These are phyloP conservation scores for Reticulascus tulasneorum DNA, from an alignment of 2,329 filamentous ascomycete species.

Conservation along the genomic window DNA sequence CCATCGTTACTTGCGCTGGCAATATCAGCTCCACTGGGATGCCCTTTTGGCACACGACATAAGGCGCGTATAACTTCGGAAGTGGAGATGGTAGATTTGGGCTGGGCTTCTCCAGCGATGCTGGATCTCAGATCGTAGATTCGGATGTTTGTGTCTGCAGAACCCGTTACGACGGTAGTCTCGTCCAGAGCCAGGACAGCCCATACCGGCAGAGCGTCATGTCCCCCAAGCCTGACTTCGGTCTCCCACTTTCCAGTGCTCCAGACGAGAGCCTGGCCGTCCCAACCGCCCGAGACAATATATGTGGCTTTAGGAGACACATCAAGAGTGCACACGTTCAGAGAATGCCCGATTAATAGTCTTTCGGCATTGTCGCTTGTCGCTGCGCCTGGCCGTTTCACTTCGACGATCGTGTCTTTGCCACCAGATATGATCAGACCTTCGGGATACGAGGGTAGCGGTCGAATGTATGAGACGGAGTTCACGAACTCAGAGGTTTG, in stretches of 20 bases:
- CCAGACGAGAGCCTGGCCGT: conserved; percentile 85
- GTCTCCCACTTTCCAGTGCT: conserved; percentile 79
- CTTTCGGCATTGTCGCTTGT: conserved; percentile 77
- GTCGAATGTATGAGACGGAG: conserved; percentile 70
- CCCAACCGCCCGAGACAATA: conserved; percentile 92
- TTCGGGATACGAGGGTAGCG: conserved; percentile 64
- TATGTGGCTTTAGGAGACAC: conserved; percentile 67
- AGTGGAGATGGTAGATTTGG: conserved; percentile 55
- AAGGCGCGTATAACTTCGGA: conserved; percentile 86
- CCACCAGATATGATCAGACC: conserved; percentile 85
- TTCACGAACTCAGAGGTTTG: conserved; percentile 87
- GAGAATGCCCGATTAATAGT: conserved; percentile 77
- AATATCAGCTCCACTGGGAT: conserved; percentile 83
- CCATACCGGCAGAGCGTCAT: conserved; percentile 80
- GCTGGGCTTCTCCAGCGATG: conserved; percentile 50
- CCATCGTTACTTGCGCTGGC: conserved; percentile 94
- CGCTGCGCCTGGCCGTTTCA: conserved; percentile 65
- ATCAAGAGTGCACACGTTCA: conserved; percentile 86
- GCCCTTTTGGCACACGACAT: conserved; percentile 69
- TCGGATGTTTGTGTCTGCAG: conserved; percentile 84
- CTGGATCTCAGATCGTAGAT: conserved; percentile 70
- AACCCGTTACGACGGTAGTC: conserved; percentile 81
- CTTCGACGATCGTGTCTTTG: conserved; percentile 89
- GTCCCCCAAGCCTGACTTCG: conserved; percentile 64
- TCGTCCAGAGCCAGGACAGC: conserved; percentile 81